Evolutionary conservation across 2,329 filamentous ascomycete genomes (phyloP), one percentile per base, ranked within the genome.

Genomic region (Hypoxylon sp.): DNA sequence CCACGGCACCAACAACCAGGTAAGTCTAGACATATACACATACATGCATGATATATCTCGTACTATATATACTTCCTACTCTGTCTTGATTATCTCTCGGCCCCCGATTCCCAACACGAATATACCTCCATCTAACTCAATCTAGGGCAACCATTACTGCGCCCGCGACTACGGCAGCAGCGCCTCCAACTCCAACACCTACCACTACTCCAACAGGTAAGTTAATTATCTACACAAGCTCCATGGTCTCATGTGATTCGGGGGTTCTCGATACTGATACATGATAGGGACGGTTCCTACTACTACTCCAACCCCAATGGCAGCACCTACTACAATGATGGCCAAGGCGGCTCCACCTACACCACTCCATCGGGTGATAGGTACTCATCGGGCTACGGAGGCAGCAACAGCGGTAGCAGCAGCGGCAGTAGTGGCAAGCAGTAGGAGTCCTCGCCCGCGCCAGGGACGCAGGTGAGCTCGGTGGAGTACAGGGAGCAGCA

Each of bases 261-360:
- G 17, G 17, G 2, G n/a, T 27, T 17, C 17, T 17, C 2, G 5
- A 60, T 53, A 25, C 37, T 65, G 14, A 59, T 20, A 2, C 37
- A 8, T 6, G 4, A 54, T 25, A 88, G 85, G 22, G 76, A 92
- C 73, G 89, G 90, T 40, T 91, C 89, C 1, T 93, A 93, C 84
- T 92, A 93, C 82, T 93, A 92, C 81, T 87, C 85, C 77, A 93
- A 92, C 81, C 80, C 89, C 50, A 86, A 91, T 70, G 89, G 89
- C 13, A 91, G 87, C 75, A 90, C 87, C 42, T 93, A 93, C 81
- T 81, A 92, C 84, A 91, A 91, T 79, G 79, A 84, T 72, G 89
- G 89, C 49, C 77, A 77, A 10, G 90, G 90, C 5, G 75, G 79
- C 54, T 86, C 88, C 25, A 88, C 80, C 17, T 93, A 92, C 80